Percentiles rank a stretch among this genome's conserved stretches.
phyloP scores from a whole-genome alignment of 768 basidiomycete species.

The Amanita pseudoporphyria region DNA sequence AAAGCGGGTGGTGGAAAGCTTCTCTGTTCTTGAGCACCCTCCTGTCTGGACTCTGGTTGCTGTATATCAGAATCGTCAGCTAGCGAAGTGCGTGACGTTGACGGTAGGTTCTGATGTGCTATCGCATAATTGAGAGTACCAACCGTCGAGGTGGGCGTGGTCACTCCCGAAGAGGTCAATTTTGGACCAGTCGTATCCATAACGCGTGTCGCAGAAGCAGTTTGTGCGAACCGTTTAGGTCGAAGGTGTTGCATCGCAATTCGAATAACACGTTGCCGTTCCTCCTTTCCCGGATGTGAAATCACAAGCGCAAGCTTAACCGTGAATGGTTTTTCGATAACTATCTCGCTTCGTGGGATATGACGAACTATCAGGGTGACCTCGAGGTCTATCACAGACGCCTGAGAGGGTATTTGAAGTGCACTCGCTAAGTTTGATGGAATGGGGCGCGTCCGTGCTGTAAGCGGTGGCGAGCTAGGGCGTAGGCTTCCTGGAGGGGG shows the following conservation, averaged over 20 bases:
- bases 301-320: slow-evolving; percentile 45
- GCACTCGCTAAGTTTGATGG: slow-evolving; percentile 23
- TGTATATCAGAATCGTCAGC: slow-evolving; percentile 12
- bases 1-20: slow-evolving; percentile 39
- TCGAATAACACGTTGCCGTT: slow-evolving; percentile 29
- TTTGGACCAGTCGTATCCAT: slow-evolving; percentile 24
- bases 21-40: slow-evolving; percentile 8
- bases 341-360: slow-evolving; percentile 33
- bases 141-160: slow-evolving; percentile 38
- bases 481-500: slow-evolving; percentile 5
- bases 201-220: slow-evolving; percentile 4
- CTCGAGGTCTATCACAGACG: slow-evolving; percentile 34
- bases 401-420: slow-evolving; percentile 11
- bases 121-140: slow-evolving; percentile 43
- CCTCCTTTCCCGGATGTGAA: slow-evolving; percentile 25
- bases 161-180: slow-evolving; percentile 41
- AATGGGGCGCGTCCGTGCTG: slow-evolving; percentile 49
- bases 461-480: slow-evolving; percentile 16
- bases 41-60: slow-evolving; percentile 3
- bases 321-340: slow-evolving; percentile 50
- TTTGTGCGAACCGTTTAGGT: slow-evolving; percentile 18
- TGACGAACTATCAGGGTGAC: slow-evolving; percentile 46
- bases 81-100: slow-evolving; percentile 27
- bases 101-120: slow-evolving; percentile 40
- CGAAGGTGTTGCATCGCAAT: slow-evolving; percentile 63